A percentile compares a stretch with the other conserved stretches of the same genome.
Evolutionary conservation across 306 rosid species (phyloP).

Genomic region (Citrullus colocynthis): DNA sequence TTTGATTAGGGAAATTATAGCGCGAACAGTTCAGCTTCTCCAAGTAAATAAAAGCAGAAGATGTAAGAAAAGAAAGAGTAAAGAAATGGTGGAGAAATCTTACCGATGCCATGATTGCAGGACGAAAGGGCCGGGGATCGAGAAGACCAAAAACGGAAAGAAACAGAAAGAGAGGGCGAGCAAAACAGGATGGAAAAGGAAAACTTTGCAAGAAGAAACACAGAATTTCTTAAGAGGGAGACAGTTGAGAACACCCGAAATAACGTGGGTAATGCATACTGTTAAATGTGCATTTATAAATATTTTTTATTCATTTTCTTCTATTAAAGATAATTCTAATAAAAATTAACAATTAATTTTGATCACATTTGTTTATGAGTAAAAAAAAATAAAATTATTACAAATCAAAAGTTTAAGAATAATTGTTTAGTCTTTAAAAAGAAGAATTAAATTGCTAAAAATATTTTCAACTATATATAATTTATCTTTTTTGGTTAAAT

Average conservation of each 20-base stretch:
- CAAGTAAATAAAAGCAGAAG: not conserved
- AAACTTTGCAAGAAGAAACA: not conserved
- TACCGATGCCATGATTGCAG: conserved; percentile 7
- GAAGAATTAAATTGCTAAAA: too few species aligned
- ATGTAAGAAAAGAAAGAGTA: not conserved
- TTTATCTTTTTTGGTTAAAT: too few species aligned
- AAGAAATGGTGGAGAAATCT: not conserved
- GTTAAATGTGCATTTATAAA: too few species aligned
- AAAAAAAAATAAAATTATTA: too few species aligned
- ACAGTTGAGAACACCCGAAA: not conserved
- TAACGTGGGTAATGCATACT: not conserved
- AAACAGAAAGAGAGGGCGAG: not conserved
- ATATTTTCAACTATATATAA: too few species aligned
- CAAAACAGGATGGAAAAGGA: not conserved
- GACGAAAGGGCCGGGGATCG: not conserved
- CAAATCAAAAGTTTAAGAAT: too few species aligned
- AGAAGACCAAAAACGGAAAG: not conserved
- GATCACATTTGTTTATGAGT: too few species aligned
- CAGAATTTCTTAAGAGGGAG: not conserved
- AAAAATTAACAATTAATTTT: too few species aligned
- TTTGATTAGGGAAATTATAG: not conserved
- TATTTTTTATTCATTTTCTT: too few species aligned
- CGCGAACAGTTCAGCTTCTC: not conserved
- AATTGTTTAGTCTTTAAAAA: too few species aligned
- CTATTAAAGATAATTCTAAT: too few species aligned